Conservation (phyloP, 257 asterid species). For the Anisodus tanguticus region DNA sequence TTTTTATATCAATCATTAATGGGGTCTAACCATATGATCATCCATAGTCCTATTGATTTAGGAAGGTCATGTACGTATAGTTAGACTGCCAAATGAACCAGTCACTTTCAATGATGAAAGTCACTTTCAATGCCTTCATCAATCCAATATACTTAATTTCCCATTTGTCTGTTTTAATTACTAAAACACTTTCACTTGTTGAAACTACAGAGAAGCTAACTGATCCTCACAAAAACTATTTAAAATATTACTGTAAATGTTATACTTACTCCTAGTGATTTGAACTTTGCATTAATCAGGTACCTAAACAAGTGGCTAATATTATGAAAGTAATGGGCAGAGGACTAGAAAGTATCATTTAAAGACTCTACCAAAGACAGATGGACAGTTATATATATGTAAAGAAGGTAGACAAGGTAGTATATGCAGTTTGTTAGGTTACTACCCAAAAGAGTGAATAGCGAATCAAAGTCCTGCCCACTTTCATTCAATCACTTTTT, state of each 20-base stretch:
- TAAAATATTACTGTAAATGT: neutral
- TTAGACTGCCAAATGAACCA: neutral
- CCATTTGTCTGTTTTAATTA: neutral
- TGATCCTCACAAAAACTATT: neutral
- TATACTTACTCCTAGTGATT: neutral
- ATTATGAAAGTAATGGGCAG: neutral
- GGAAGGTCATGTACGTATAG: neutral
- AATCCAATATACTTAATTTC: neutral
- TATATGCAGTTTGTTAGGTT: neutral
- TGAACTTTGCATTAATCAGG: neutral
- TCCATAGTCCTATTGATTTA: neutral
- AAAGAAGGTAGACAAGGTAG: neutral
- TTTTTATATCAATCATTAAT: neutral
- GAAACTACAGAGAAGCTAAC: neutral
- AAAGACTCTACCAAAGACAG: too few relatives aligned
- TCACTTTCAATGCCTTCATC: slow-evolving; percentile 12
- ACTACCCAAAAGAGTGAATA: too few relatives aligned
- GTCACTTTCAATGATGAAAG: too few relatives aligned
- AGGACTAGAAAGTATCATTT: neutral
- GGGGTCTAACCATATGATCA: neutral
- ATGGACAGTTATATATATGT: too few relatives aligned
- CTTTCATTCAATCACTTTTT: too few relatives aligned
- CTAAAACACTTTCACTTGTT: neutral
- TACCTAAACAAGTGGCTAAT: neutral
- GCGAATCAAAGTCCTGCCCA: too few relatives aligned